Evolutionary conservation across 2,329 filamentous ascomycete genomes (phyloP).

Genomic region (Ophiocordyceps sinensis): DNA sequence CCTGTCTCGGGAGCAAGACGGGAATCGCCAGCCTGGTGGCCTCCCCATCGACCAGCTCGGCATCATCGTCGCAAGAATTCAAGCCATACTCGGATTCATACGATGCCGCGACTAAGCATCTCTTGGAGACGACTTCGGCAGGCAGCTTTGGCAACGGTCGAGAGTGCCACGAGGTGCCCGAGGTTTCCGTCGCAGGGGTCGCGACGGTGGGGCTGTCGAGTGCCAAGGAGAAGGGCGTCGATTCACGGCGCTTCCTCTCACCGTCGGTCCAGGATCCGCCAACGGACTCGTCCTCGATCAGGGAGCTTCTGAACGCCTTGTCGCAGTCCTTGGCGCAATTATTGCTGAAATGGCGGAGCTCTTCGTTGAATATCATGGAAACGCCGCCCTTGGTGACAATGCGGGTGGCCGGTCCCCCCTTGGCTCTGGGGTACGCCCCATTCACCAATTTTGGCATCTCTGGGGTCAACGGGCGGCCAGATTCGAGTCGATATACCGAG

Average conservation of each 20-base stretch:
- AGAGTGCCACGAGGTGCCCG: conserved; percentile 26
- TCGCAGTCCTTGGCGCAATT: conserved; percentile 85
- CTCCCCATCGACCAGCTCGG: conserved; percentile 9
- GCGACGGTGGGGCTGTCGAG: conserved; percentile 17
- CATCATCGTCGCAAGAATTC: conserved; percentile 9
- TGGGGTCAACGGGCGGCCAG: conserved; percentile 13
- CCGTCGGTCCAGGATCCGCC: conserved; percentile 18
- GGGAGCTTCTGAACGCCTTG: conserved; percentile 68
- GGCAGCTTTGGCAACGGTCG: conserved; percentile 38
- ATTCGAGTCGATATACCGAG: conserved; percentile 8
- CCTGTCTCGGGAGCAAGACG: conserved; percentile 16
- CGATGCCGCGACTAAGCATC: conserved; percentile 5
- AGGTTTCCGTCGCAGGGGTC: conserved; percentile 14
- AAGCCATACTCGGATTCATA: conserved; percentile 9
- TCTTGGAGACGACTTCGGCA: conserved; percentile 10
- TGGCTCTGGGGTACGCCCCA: conserved; percentile 12
- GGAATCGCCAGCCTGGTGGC: conserved; percentile 15
- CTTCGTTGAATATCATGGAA: conserved; percentile 44
- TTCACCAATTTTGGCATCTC: conserved; percentile 12
- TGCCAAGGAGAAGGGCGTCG: conserved; percentile 28
- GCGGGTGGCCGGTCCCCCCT: conserved; percentile 6
- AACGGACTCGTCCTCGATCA: conserved; percentile 26
- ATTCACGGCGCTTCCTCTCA: conserved; percentile 17
- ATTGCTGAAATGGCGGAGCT: conserved; percentile 69
- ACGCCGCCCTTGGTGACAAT: conserved; percentile 8